Conservation (phyloP, 129 eudicot genomes). For the Pseudognaphalium luteoalbum region DNA sequence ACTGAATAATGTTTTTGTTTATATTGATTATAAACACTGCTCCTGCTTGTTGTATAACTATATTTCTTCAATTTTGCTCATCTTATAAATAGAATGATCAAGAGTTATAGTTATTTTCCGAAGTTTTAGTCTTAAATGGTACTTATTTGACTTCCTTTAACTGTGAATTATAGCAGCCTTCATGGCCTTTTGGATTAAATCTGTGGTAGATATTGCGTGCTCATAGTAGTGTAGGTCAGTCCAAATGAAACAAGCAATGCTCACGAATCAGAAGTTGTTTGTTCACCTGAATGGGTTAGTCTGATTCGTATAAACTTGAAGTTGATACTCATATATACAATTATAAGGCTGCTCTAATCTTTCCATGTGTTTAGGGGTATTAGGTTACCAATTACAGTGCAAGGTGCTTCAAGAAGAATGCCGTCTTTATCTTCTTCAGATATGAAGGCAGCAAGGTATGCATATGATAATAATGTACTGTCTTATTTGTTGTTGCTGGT, state of each 20-base stretch:
- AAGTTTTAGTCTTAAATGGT: neutral
- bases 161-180: constrained; percentile 14
- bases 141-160: neutral
- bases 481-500: neutral
- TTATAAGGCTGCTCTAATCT: constrained; percentile 5
- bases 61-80: neutral
- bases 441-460: constrained; percentile 41
- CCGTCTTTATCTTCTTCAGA: constrained; percentile 41
- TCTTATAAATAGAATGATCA: neutral
- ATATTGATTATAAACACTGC: neutral
- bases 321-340: constrained; percentile 7
- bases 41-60: neutral
- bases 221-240: constrained; percentile 24
- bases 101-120: neutral
- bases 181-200: constrained; percentile 34
- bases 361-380: constrained; percentile 35
- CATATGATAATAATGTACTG: constrained; percentile 15
- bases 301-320: neutral
- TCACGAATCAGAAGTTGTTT: constrained; percentile 42
- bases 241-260: constrained; percentile 35
- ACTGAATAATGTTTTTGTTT: neutral
- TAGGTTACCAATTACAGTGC: constrained; percentile 40
- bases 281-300: constrained; percentile 42
- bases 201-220: constrained; percentile 22
- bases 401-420: constrained; percentile 42